A percentile compares a stretch with the other conserved stretches of the same genome.
Conservation (phyloP, 2,329 filamentous ascomycete species). For the Microsporum ferrugineum region DNA sequence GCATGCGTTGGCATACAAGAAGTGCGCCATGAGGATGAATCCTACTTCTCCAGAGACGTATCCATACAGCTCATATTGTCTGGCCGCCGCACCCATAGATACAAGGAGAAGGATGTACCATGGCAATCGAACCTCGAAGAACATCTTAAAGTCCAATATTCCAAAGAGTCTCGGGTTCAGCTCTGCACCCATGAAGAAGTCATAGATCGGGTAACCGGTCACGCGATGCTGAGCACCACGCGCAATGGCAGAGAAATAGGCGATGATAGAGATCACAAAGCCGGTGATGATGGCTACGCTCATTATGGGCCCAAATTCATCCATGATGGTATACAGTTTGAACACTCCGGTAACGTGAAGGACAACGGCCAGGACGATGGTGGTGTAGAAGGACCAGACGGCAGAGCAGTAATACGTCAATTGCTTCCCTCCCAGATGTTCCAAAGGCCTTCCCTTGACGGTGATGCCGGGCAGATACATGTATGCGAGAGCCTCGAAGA, state of each 20-base stretch:
- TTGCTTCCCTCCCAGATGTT: slow-evolving; percentile 71
- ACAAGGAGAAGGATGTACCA: slow-evolving; percentile 85
- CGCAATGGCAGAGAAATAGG: slow-evolving; percentile 71
- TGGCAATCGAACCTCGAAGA: slow-evolving; percentile 82
- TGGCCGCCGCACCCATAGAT: slow-evolving; percentile 61
- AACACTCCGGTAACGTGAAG: slow-evolving; percentile 79
- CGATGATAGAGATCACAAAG: slow-evolving; percentile 68
- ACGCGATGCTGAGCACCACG: slow-evolving; percentile 83
- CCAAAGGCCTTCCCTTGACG: slow-evolving; percentile 76
- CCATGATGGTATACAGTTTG: slow-evolving; percentile 80
- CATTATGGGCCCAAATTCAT: slow-evolving; percentile 89
- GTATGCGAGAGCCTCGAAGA: slow-evolving; percentile 76
- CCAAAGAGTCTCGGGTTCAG: slow-evolving; percentile 77
- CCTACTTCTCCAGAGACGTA: slow-evolving; percentile 76
- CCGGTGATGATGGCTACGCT: slow-evolving; percentile 87
- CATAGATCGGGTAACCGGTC: slow-evolving; percentile 70
- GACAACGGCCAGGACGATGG: slow-evolving; percentile 55
- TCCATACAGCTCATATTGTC: slow-evolving; percentile 74
- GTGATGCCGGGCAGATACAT: slow-evolving; percentile 77
- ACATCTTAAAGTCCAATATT: slow-evolving; percentile 86
- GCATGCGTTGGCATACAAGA: slow-evolving; percentile 84
- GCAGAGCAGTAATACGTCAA: slow-evolving; percentile 91
- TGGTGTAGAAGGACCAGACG: slow-evolving; percentile 76
- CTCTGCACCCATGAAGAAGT: slow-evolving; percentile 86
- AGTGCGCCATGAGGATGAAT: slow-evolving; percentile 81